Conservation (phyloP, 257 asterid species). For the Plectranthus barbatus region DNA sequence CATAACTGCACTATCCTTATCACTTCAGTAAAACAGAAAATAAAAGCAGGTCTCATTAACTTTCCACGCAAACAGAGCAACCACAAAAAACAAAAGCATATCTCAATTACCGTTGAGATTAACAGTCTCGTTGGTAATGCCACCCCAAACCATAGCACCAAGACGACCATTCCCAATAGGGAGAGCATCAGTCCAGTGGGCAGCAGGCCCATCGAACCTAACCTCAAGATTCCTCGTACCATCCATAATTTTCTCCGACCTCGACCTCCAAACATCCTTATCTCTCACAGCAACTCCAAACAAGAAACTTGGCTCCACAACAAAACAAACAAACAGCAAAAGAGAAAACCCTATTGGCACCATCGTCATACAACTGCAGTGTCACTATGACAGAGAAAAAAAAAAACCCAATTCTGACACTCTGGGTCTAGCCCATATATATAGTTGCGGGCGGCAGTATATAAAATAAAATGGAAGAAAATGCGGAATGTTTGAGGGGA, state of each 20-base stretch:
- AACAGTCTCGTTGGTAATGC: slow-evolving; percentile 45
- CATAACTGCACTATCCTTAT: not conserved
- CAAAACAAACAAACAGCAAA: slow-evolving; percentile 5
- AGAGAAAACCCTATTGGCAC: slow-evolving; percentile 6
- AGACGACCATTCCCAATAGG: slow-evolving; percentile 82
- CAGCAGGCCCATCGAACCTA: slow-evolving; percentile 44
- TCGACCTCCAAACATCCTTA: slow-evolving; percentile 53
- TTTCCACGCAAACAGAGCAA: not conserved
- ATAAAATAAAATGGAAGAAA: not conserved
- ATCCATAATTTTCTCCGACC: slow-evolving; percentile 11
- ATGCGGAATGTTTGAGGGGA: not conserved
- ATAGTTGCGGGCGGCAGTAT: not conserved
- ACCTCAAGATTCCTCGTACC: slow-evolving; percentile 41
- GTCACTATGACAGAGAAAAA: not conserved
- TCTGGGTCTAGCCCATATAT: not conserved
- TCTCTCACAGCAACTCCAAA: slow-evolving; percentile 28
- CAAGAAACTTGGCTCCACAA: not conserved
- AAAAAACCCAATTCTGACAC: not conserved
- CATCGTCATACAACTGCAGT: not conserved
- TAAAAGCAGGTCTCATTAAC: not conserved
- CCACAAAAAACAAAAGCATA: too few relatives aligned
- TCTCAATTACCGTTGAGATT: slow-evolving; percentile 60
- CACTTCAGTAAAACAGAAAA: not conserved
- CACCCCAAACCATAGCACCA: slow-evolving; percentile 90
- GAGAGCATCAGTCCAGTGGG: slow-evolving; percentile 82